Evolutionary conservation across 1,139 yeast species (phyloP).

Genomic region (Meyerozyma athensensis): DNA sequence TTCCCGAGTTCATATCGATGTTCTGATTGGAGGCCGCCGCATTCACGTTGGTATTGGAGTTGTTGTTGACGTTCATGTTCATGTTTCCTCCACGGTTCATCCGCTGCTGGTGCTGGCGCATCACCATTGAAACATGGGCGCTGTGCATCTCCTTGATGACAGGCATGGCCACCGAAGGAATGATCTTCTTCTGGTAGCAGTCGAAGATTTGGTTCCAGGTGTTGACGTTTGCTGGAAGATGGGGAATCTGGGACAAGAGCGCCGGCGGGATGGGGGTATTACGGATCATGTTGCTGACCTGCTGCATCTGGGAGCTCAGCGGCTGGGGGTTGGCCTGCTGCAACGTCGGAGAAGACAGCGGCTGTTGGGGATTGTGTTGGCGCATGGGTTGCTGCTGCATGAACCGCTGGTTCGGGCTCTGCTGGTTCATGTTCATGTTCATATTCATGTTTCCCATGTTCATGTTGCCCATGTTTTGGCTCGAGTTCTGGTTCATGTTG

Average conservation of each 20-base stretch:
- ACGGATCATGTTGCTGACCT: slow-evolving; percentile 34
- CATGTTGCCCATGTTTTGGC: slow-evolving; percentile 6
- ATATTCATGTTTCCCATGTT: neutral
- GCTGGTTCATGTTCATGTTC: slow-evolving; percentile 2
- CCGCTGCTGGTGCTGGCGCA: slow-evolving; percentile 26
- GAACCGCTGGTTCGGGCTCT: neutral
- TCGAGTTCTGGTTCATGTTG: neutral
- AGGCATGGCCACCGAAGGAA: slow-evolving; percentile 52
- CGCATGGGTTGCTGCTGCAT: slow-evolving; percentile 1
- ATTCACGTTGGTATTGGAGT: slow-evolving; percentile 10
- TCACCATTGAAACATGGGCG: slow-evolving; percentile 49
- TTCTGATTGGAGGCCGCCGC: slow-evolving; percentile 6
- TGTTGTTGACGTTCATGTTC: slow-evolving; percentile 9
- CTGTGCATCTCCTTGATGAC: slow-evolving; percentile 58
- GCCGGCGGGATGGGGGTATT: slow-evolving; percentile 74
- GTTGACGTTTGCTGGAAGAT: slow-evolving; percentile 72
- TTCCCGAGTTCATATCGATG: slow-evolving; percentile 4
- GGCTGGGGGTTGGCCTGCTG: slow-evolving; percentile 7
- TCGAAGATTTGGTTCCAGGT: slow-evolving; percentile 85
- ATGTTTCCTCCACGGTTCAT: slow-evolving; percentile 10
- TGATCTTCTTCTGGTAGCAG: slow-evolving; percentile 53
- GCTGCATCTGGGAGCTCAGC: slow-evolving; percentile 29
- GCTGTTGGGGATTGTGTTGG: neutral
- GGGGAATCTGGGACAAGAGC: slow-evolving; percentile 66
- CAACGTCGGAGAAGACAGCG: neutral